A percentile compares a stretch with the other conserved stretches of the same genome.
Evolutionary conservation across 805 yeast genomes (phyloP).

Genomic region (Candida germanica): DNA sequence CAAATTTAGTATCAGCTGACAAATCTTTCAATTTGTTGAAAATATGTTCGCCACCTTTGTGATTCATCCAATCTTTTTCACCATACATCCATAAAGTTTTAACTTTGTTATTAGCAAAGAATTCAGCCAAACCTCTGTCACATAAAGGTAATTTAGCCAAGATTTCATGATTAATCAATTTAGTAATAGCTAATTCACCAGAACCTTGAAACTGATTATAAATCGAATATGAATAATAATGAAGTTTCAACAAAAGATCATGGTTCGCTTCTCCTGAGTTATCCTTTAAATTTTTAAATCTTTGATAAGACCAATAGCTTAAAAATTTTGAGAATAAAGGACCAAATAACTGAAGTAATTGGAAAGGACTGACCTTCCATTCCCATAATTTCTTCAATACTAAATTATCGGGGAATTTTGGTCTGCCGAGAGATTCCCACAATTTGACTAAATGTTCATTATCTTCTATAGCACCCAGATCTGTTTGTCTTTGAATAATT

Average conservation of each 20-base stretch:
- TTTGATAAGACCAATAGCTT: constrained; percentile 40
- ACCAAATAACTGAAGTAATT: constrained; percentile 34
- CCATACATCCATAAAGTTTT: constrained; percentile 37
- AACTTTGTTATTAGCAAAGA: constrained; percentile 20
- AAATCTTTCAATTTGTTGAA: constrained; percentile 21
- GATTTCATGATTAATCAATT: constrained; percentile 38
- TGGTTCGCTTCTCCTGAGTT: constrained; percentile 7
- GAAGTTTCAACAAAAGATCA: constrained; percentile 31
- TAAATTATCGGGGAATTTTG: constrained; percentile 33
- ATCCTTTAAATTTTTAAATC: constrained; percentile 31
- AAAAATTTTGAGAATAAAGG: constrained; percentile 39
- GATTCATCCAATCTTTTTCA: constrained; percentile 44
- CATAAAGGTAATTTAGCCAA: constrained; percentile 38
- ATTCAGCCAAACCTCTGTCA: constrained; percentile 36
- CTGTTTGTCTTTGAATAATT: constrained; percentile 17
- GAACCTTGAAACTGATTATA: constrained; percentile 43
- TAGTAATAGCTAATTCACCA: constrained; percentile 43
- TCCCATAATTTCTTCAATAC: constrained; percentile 36
- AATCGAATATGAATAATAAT: constrained; percentile 38
- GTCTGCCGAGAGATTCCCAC: constrained; percentile 36
- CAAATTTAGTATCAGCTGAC: constrained; percentile 16
- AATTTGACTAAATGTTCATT: constrained; percentile 18
- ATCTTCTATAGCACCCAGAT: constrained; percentile 15
- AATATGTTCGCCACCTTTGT: constrained; percentile 34
- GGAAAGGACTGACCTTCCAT: constrained; percentile 37